These are phyloP conservation scores for Rubia yunnanensis DNA, from an alignment of 257 asterid genomes.

Conservation along the genomic window DNA sequence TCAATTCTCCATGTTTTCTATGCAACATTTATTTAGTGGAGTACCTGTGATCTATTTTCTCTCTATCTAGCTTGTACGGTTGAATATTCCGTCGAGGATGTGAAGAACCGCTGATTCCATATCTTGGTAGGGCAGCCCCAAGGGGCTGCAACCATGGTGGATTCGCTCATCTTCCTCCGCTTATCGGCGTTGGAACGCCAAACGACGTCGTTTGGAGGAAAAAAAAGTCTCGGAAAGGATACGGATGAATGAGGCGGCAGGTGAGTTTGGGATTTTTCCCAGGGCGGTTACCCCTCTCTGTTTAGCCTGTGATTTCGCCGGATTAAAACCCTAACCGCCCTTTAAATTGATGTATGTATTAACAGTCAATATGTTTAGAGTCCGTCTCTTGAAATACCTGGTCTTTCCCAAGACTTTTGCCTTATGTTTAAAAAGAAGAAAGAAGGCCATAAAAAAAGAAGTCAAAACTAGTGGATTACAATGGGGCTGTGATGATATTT, in stretches of 20 bases:
- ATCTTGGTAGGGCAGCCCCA: slow-evolving; percentile 20
- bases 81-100: neutral
- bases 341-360: neutral
- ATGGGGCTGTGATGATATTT: slow-evolving; percentile 19
- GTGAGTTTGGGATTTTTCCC: neutral
- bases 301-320: slow-evolving; percentile 15
- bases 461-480: too few relatives aligned
- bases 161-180: slow-evolving; percentile 1
- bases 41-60: too few relatives aligned
- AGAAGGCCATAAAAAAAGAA: too few relatives aligned
- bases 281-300: slow-evolving; percentile 30
- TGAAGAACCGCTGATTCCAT: slow-evolving; percentile 8
- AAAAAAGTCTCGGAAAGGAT: neutral
- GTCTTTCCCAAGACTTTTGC: too few relatives aligned
- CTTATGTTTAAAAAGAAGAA: too few relatives aligned
- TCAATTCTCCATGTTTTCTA: neutral
- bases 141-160: slow-evolving; percentile 18
- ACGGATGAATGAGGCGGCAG: neutral
- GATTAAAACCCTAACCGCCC: slow-evolving; percentile 12
- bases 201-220: neutral
- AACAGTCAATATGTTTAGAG: too few relatives aligned
- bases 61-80: too few relatives aligned
- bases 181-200: neutral
- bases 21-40: too few relatives aligned
- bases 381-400: too few relatives aligned